Percentiles rank a stretch among this genome's conserved stretches.
These are phyloP conservation scores for Trichoderma gamsii DNA, from an alignment of 495 filamentous ascomycete species.

Conservation along the genomic window DNA sequence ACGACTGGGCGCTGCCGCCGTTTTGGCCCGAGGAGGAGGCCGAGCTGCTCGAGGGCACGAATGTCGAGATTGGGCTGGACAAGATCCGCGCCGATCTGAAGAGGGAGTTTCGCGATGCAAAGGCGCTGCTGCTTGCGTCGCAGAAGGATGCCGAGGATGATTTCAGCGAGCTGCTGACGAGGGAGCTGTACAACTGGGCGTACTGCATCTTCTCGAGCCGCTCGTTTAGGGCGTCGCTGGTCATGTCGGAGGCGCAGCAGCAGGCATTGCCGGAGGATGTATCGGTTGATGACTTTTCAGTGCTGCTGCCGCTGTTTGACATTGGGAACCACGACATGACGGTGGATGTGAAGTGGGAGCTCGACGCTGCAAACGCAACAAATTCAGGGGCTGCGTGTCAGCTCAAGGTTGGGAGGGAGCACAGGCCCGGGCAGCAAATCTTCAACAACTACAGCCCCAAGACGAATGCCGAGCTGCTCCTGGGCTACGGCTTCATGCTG, in stretches of 20 bases:
- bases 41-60: slow-evolving; percentile 44
- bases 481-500: slow-evolving; percentile 48
- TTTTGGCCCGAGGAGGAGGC: slow-evolving; percentile 43
- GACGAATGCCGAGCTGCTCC: slow-evolving; percentile 47
- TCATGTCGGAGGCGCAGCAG: slow-evolving; percentile 26
- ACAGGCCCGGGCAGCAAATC: slow-evolving; percentile 34
- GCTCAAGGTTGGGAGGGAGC: slow-evolving; percentile 26
- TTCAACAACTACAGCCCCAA: slow-evolving; percentile 53
- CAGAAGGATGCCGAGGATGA: slow-evolving; percentile 28
- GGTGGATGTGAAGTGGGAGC: slow-evolving; percentile 38
- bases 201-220: slow-evolving; percentile 49
- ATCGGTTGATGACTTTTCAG: slow-evolving; percentile 43
- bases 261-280: slow-evolving; percentile 19
- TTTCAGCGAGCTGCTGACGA: slow-evolving; percentile 19
- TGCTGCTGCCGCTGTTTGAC: slow-evolving; percentile 48
- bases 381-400: slow-evolving; percentile 23
- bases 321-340: slow-evolving; percentile 47
- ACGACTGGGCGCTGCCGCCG: slow-evolving; percentile 34
- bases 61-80: slow-evolving; percentile 39
- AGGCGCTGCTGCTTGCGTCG: slow-evolving; percentile 30
- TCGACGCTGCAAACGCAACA: slow-evolving; percentile 17
- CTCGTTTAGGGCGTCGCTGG: slow-evolving; percentile 45
- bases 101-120: slow-evolving; percentile 39
- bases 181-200: slow-evolving; percentile 47
- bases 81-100: slow-evolving; percentile 38